These are phyloP conservation scores for Zalaria obscura DNA, from an alignment of 2,329 filamentous ascomycete genomes.

Conservation along the genomic window DNA sequence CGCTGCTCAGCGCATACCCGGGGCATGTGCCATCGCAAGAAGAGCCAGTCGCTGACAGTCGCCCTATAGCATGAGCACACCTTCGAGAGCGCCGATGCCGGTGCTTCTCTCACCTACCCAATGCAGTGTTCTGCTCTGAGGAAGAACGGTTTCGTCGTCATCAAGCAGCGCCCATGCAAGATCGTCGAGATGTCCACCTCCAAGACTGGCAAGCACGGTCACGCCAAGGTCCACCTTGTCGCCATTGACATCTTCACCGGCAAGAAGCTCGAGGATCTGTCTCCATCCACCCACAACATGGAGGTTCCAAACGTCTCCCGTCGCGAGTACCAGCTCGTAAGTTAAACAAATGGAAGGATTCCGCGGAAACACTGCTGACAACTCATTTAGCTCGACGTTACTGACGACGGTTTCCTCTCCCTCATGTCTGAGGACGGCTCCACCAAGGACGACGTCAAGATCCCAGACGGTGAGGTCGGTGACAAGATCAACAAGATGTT, in stretches of 20 bases:
- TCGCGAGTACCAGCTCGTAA: conserved; percentile 86
- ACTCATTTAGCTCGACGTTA: conserved; percentile 63
- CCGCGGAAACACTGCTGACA: conserved; percentile 8
- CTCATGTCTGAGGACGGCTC: conserved; percentile 78
- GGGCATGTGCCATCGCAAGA: neutral
- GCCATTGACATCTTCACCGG: conserved; percentile 97
- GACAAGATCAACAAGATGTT: conserved; percentile 76
- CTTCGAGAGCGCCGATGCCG: conserved; percentile 93
- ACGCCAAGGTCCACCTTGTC: conserved; percentile 99
- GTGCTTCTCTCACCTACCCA: conserved; percentile 84
- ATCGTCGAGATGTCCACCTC: conserved; percentile 99
- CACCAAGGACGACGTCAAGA: conserved; percentile 88
- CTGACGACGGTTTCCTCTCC: conserved; percentile 86
- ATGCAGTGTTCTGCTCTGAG: conserved; percentile 99
- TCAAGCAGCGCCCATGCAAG: conserved; percentile 99
- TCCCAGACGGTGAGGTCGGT: conserved; percentile 80
- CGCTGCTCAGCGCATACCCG: neutral
- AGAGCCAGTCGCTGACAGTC: conserved; percentile 7
- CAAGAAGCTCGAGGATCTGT: conserved; percentile 99
- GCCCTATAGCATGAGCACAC: conserved; percentile 41
- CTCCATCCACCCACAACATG: conserved; percentile 94
- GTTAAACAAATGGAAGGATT: conserved; percentile 22
- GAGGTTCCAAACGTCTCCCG: conserved; percentile 90
- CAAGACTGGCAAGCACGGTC: conserved; percentile 99
- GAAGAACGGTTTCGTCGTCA: conserved; percentile 98